Base-by-base conservation (phyloP, 306 rosid species). In the Acacia acuminata region DNA sequence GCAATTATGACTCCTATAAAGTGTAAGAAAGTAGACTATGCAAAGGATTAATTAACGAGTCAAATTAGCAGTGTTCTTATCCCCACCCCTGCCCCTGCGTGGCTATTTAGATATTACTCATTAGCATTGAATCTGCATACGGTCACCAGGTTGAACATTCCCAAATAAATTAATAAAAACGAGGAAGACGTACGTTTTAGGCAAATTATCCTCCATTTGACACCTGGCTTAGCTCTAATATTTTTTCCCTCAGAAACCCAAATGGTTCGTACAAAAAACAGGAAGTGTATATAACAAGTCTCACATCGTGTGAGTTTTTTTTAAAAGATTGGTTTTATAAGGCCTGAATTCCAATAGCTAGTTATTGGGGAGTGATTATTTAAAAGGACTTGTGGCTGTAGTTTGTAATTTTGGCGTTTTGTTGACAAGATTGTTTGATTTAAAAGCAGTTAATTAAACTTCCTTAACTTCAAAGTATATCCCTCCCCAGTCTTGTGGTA, bases 381-480 rank as follows among this genome's bases (percentile, higher is more conserved):
- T 30, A 30, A 30, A 30, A 30, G 32, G 32, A 30, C 2, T 30
- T 30, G 32, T 1, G 32, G 2, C 32, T 30, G 2, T 19, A 8
- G 0, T 38, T 1, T 6, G 42, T 38, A 6, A 6, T 38, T 38
- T 38, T 38, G 8, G 42, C 8, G n/a, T 17, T 40, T 40, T 10
- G 20, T 27, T 0, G n/a, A 10, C 2, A 13, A 3, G 30, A 30
- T 64, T 30, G 70, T 0, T 38, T 40, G n/a, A 3, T 38, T 40
- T 40, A 20, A 40, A 38, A 40, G 16, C 32, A 4, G 20, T 11
- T 13, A 13, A 34, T 7, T 1, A 38, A 68, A 51, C 25, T 2
- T 30, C 67, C 73, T 72, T 44, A 42, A 43, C 78, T 80, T 71
- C n/a, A 80, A 80, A 71, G 78, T 5, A 38, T 8, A 38, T 8